phyloP scores from a whole-genome alignment of 2,329 filamentous ascomycete genomes.

The Colletotrichum cordylinicola region DNA sequence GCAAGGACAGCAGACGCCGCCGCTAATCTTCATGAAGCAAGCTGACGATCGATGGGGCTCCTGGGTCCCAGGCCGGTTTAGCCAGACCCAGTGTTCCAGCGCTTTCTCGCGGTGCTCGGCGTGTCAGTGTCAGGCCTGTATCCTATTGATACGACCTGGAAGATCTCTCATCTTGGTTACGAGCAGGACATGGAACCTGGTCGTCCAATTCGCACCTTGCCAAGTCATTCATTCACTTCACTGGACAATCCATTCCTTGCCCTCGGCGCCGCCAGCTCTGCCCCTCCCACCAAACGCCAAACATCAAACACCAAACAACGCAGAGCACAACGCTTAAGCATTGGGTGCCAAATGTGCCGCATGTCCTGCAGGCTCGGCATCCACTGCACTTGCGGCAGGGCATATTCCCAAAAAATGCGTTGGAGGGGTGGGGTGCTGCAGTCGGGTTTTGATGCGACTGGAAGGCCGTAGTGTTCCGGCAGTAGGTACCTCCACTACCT shows the following conservation, averaged over 20 bases:
- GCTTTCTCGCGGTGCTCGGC: neutral
- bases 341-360: slow-evolving; percentile 16
- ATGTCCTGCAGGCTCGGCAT: slow-evolving; percentile 20
- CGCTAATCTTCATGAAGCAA: slow-evolving; percentile 11
- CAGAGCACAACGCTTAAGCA: slow-evolving; percentile 11
- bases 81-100: slow-evolving; percentile 1
- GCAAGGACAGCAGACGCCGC: neutral
- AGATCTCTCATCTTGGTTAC: neutral
- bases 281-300: neutral
- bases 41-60: neutral
- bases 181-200: neutral
- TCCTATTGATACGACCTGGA: neutral
- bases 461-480: neutral
- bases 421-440: slow-evolving; percentile 13
- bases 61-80: neutral
- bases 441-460: neutral
- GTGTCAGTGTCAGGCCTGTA: neutral
- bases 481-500: neutral
- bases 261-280: neutral
- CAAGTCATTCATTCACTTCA: neutral
- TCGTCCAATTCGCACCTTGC: neutral
- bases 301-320: neutral
- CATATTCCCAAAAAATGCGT: slow-evolving; percentile 8
- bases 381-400: slow-evolving; percentile 12
- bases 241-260: neutral